Evolutionary conservation across 2,329 filamentous ascomycete genomes (phyloP), one percentile per base, ranked within the genome.

Genomic region (Ascomycota sp.): DNA sequence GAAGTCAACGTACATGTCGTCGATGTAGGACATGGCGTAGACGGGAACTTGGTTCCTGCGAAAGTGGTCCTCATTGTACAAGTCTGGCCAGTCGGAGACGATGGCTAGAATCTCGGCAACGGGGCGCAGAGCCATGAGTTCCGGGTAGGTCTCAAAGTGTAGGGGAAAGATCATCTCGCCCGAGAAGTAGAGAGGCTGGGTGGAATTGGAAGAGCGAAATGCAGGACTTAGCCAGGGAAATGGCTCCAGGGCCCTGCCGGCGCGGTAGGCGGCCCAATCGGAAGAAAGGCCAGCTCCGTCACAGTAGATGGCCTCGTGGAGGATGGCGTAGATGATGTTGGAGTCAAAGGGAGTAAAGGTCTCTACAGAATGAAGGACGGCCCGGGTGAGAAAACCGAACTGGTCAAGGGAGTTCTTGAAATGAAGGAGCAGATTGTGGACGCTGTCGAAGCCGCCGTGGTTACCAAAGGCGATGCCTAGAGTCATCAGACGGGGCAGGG

Each of bases 1-100:
- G 40, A 69, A 78, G 44, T 91, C 78, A 20, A 95, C 85, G 43
- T 91, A 94, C 79, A 94, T 89, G 46, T 93, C 83, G 37, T 93
- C 76, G 4, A 81, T 50, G 41, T 78, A 95, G 2, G 71, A 76
- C 1, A 79, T 81, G 1, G 83, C 77, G 44, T 89, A 94, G 0
- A 92, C 71, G 0, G 86, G 85, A 0, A 94, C 80, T 34, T 73
- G 61, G 43, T 94, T 94, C 41, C 63, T 66, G 12, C 62, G 64
- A 28, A 94, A 59, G 49, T 79, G 75, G 31, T 68, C 65, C 36
- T 69, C 58, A 43, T 92, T 69, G 47, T 93, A 94, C 4, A 94
- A 59, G 0, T 59, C 54, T 2, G 75, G 67, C 85, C 86, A 94
- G 36, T 74, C 64, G 4, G 63, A 51, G 27, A 67, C 65, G 1